Base-by-base conservation (phyloP, 75 land plant species). In the Pinus tabuliformis region DNA sequence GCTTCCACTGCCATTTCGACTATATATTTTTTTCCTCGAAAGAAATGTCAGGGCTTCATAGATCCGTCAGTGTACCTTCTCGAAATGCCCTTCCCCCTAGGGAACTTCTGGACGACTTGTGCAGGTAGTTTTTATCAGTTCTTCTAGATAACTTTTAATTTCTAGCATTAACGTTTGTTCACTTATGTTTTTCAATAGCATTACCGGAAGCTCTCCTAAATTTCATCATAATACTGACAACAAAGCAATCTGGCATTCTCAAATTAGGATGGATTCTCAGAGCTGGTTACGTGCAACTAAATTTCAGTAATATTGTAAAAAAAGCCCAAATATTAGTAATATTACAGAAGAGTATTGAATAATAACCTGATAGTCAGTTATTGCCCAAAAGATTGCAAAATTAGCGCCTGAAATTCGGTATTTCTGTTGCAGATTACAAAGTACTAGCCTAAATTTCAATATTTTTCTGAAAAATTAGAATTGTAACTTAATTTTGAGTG, bases 31-130 rank as follows among this genome's bases (percentile, higher is more conserved):
- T n/a, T 20, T 6, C 20, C 4, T 37, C 22, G 7, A 17, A 21
- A 68, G 30, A 68, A 42, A 86, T 83, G 88, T 57, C 85, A 56
- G 81, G 86, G 15, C 54, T 87, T 24, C 77, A 70, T 75, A 74
- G 79, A 62, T 81, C 89, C 17, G 74, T 81, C 3, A 81, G 82
- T 30, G 81, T 83, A 63, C 83, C 84, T 1, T 22, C 73, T 15
- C 82, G 87, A 60, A 81, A 80, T 65, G 75, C 71, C 12, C 83
- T 85, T 56, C 99, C 97, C 63, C 86, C 99, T 1, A 91, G 88
- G 78, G 99, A 96, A 81, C 91, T 94, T 73, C 95, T 96, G 74
- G 97, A 96, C 79, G 99, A 96, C 83, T 92, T 96, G 30, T 96
- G 99, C 95, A 95, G 98, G 98, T 90, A 21, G 3, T 0, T 59